Percentiles rank a stretch among this genome's conserved stretches.
These are phyloP conservation scores for Cryptococcus neoformans DNA, from an alignment of 1,284 basidiomycete genomes.

Conservation along the genomic window DNA sequence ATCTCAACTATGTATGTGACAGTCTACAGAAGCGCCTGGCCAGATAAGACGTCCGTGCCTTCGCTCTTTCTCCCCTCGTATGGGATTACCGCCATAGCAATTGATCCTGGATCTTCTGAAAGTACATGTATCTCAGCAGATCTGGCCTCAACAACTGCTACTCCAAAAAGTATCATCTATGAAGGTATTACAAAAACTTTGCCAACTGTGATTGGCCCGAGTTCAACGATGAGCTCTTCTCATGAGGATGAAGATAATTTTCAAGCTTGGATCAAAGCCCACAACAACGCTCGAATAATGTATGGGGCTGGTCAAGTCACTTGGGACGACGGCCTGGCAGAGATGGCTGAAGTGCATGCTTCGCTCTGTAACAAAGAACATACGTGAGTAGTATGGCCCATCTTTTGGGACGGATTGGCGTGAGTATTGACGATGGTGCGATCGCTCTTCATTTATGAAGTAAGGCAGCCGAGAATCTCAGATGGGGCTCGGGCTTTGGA, in stretches of 20 bases:
- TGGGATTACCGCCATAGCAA: too few relatives aligned
- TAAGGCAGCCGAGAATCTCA: constrained; percentile 24
- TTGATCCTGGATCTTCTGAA: too few relatives aligned
- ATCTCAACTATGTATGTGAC: not conserved
- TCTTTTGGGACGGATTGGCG: too few relatives aligned
- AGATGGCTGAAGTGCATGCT: constrained; percentile 21
- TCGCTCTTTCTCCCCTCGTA: too few relatives aligned
- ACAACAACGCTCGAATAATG: constrained; percentile 14
- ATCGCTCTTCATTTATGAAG: constrained; percentile 1
- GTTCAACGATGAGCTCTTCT: not conserved
- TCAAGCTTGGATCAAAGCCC: constrained; percentile 16
- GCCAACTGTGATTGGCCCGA: too few relatives aligned
- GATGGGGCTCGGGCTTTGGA: constrained; percentile 12
- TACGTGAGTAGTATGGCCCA: constrained; percentile 11
- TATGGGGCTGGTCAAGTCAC: constrained; percentile 15
- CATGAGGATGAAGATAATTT: not conserved
- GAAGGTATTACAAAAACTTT: too few relatives aligned
- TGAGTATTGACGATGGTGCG: not conserved
- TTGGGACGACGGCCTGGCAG: constrained; percentile 16
- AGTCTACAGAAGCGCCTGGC: not conserved
- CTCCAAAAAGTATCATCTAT: too few relatives aligned
- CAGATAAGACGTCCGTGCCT: too few relatives aligned
- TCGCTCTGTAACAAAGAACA: constrained; percentile 19
- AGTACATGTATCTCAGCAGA: too few relatives aligned
- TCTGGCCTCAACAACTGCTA: too few relatives aligned